Conservation (phyloP, 2,329 filamentous ascomycete genomes). For the Camillea tinctor region DNA sequence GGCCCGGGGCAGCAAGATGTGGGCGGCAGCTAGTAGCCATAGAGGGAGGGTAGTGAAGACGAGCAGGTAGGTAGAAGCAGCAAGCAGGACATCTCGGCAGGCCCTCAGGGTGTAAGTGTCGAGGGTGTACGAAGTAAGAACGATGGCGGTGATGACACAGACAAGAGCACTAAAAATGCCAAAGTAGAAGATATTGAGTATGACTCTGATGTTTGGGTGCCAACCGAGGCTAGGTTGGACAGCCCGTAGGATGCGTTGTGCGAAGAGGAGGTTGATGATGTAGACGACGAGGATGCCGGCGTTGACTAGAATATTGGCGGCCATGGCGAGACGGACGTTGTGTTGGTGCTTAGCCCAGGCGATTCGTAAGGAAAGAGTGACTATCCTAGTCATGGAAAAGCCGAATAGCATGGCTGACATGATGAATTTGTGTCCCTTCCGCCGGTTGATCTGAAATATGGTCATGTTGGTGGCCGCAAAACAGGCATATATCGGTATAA, state of each 20-base stretch:
- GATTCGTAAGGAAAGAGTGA: conserved; percentile 37
- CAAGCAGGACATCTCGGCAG: conserved; percentile 28
- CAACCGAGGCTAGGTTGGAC: conserved; percentile 38
- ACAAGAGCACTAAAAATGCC: conserved; percentile 29
- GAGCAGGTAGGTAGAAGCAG: conserved; percentile 28
- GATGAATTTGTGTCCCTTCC: conserved; percentile 38
- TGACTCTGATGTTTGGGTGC: conserved; percentile 28
- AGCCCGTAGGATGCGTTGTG: conserved; percentile 39
- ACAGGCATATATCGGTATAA: conserved; percentile 57
- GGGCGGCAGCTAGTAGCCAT: conserved; percentile 24
- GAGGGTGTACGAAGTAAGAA: conserved; percentile 31
- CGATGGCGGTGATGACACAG: conserved; percentile 31
- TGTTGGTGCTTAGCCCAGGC: conserved; percentile 31
- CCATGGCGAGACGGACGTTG: conserved; percentile 33
- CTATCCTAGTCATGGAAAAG: conserved; percentile 36
- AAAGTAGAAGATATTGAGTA: conserved; percentile 28
- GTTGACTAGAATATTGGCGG: conserved; percentile 37
- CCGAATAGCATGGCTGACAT: conserved; percentile 37
- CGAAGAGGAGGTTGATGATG: conserved; percentile 39
- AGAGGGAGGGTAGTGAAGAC: conserved; percentile 29
- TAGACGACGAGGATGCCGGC: conserved; percentile 37
- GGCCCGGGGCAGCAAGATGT: conserved; percentile 29
- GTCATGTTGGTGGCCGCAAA: conserved; percentile 58
- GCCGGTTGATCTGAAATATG: conserved; percentile 44
- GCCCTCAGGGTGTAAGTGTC: conserved; percentile 17